Base-by-base conservation (phyloP, 2,329 filamentous ascomycete species). In the Helminthosporium solani region DNA sequence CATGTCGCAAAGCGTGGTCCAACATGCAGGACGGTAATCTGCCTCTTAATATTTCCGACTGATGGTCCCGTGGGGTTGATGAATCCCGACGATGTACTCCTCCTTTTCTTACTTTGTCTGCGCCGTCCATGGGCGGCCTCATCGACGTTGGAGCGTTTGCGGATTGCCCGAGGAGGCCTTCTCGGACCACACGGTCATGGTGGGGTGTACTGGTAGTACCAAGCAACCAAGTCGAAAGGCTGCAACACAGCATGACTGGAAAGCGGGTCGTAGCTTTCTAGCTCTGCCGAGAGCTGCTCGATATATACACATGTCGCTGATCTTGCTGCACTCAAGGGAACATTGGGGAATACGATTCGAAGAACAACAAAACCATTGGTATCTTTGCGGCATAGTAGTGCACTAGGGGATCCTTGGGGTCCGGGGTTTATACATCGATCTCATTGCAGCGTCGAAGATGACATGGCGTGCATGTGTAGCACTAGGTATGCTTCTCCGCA, bases 401-500 rank as follows among this genome's bases (percentile, higher is more conserved):
- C n/a, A n/a, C n/a, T 9, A 25, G 9, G 23, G 23, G 23, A 6
- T 25, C 23, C 23, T 14, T 31, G 12, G 8, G 9, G 7, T 14
- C 14, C 28, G 5, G 6, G 14, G 14, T 31, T 12, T 12, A 31
- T 31, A n/a, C 5, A 12, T 31, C 28, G 28, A n/a, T 14, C 28
- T 31, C 5, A 31, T 12, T 14, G 12, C 28, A 14, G 28, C 14
- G 28, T 14, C 28, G 9, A n/a, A 31, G 28, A 14, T 31, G 7
- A 31, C 28, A 12, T 31, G 28, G n/a, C n/a, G n/a, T n/a, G n/a
- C n/a, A 7, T 33, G 16, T 15, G 9, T 19, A 19, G 3, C 3
- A 15, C 5, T 23, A 38, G 9, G 20, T 37, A 43, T 34, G 41
- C 50, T 67, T 71, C 33, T 45, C 61, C 31, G 49, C 56, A 53